Evolutionary conservation across 129 eudicot species (phyloP), one percentile per base, ranked within the genome.

Genomic region (Ambrosia trifida): DNA sequence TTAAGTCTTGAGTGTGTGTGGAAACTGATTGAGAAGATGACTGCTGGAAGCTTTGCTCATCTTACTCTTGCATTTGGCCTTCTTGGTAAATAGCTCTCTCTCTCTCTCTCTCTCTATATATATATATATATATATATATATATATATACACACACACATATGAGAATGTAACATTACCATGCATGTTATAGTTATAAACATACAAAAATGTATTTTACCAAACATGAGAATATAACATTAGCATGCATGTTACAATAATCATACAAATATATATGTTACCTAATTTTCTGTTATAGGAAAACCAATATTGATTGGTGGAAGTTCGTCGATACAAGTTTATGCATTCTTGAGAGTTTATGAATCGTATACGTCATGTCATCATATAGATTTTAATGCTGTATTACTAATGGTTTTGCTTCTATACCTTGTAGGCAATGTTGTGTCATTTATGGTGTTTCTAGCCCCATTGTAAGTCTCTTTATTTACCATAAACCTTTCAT

Each of bases 51-150:
- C 80, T 72, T 78, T 78, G 67, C 74, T 76, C 84, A 87, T 44
- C 85, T 77, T 86, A 74, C 87, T 78, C 79, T 91, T 75, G 95
- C 84, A 40, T 91, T 87, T 82, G 97, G 97, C 54, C 83, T 91
- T 64, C 89, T 91, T 50, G 97, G 97, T 16, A 57, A 13, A 9
- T 24, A 18, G 14, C 63, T 51, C 47, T 38, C 64, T 64, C 65
- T 54, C 60, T 7, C 33, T 24, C 24, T 44, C 31, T 72, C 35
- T 45, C 31, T 60, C 56, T 72, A 36, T 65, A 8, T 20, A 19
- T 65, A 18, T 20, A 8, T 43, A 20, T 64, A 20, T 64, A 44
- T 65, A 65, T 64, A 64, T 66, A 61, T 33, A 19, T 56, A 43
- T 70, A 40, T 19, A 7, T 6, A 1, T 49, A 49, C 19, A 36